Evolutionary conservation across 345 rosid species (phyloP).

Genomic region (Eutrema yunnanense): DNA sequence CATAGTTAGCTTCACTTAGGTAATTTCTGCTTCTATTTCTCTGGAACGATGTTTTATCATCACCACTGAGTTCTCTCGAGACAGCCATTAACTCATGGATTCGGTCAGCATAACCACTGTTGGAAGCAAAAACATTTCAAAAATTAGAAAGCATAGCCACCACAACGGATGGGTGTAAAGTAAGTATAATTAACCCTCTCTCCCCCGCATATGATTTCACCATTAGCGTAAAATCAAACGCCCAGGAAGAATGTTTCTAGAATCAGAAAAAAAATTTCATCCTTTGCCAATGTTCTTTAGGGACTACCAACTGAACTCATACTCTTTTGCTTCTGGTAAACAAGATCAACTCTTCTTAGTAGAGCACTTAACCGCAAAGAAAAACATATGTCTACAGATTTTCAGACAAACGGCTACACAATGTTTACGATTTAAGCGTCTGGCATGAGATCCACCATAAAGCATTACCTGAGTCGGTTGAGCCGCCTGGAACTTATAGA

Average conservation of each 20-base stretch:
- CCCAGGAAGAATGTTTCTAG: background rate
- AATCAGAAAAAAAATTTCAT: background rate
- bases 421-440: background rate
- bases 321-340: background rate
- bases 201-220: background rate
- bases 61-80: slow-evolving; percentile 75
- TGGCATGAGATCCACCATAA: slow-evolving; percentile 12
- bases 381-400: background rate
- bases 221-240: background rate
- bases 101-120: slow-evolving; percentile 98
- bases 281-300: background rate
- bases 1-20: slow-evolving; percentile 81
- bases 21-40: slow-evolving; percentile 66
- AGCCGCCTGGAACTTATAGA: slow-evolving; percentile 88
- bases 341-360: background rate
- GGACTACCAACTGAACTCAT: background rate
- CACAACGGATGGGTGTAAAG: background rate
- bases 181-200: background rate
- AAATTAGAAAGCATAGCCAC: slow-evolving; percentile 2
- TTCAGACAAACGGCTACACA: background rate
- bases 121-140: slow-evolving; percentile 15
- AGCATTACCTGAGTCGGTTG: slow-evolving; percentile 84
- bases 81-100: slow-evolving; percentile 81
- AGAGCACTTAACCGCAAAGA: background rate
- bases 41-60: slow-evolving; percentile 54